phyloP scores from a whole-genome alignment of 176 grass and related monocot species.

The Eragrostis nindensis region DNA sequence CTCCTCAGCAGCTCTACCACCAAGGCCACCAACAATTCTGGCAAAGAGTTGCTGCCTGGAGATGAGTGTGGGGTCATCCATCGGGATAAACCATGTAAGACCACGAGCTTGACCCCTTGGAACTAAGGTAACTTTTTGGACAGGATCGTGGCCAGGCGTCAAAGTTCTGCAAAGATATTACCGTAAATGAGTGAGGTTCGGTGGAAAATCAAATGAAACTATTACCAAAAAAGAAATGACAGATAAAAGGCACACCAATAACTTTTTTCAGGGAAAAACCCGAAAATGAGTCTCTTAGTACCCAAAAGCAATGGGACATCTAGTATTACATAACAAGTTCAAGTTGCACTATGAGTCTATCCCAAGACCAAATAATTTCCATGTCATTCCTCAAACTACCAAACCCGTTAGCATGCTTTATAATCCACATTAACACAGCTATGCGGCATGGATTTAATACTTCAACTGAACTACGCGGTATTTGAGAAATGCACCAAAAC shows the following conservation, averaged over 20 bases:
- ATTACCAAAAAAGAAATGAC: slow-evolving; percentile 1
- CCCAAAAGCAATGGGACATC: not conserved
- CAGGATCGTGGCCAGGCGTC: slow-evolving; percentile 90
- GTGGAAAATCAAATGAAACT: not conserved
- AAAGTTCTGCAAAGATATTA: slow-evolving; percentile 75
- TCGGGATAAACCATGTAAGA: slow-evolving; percentile 98
- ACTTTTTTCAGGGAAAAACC: not conserved
- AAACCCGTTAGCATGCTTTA: not conserved
- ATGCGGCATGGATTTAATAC: not conserved
- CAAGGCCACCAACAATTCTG: slow-evolving; percentile 94
- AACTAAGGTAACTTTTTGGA: slow-evolving; percentile 96
- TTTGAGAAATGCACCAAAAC: slow-evolving; percentile 7
- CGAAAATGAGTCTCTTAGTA: not conserved
- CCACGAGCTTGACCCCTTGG: slow-evolving; percentile 97
- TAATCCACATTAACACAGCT: not conserved
- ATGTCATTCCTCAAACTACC: not conserved
- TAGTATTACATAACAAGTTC: not conserved
- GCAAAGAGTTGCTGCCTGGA: slow-evolving; percentile 98
- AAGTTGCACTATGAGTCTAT: not conserved
- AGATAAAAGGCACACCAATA: slow-evolving; percentile 1
- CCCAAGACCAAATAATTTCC: slow-evolving; percentile 7
- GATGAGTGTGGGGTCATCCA: slow-evolving; percentile 91
- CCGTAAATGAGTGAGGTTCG: slow-evolving; percentile 19
- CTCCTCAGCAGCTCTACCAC: slow-evolving; percentile 93
- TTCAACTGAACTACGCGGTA: not conserved